Evolutionary conservation across 805 yeast species (phyloP).

Genomic region (Metschnikowia lunata): DNA sequence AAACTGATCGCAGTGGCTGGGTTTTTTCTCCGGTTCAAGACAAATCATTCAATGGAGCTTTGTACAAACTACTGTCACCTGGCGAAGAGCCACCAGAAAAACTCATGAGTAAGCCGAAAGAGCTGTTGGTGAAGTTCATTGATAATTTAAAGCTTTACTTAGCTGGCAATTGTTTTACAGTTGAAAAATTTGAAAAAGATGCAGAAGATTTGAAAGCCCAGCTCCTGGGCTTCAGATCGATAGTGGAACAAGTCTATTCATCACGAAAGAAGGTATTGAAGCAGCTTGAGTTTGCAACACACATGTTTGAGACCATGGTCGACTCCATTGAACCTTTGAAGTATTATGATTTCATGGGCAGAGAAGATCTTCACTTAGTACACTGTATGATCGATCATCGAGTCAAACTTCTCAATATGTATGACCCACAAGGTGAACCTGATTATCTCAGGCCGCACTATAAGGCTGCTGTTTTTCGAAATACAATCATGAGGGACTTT

Average conservation of each 20-base stretch:
- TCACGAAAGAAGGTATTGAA: background rate
- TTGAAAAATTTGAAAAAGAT: background rate
- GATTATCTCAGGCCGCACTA: background rate
- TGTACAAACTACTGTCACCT: background rate
- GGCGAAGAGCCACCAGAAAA: background rate
- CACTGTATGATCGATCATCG: background rate
- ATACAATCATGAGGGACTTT: background rate
- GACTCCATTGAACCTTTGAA: constrained; percentile 2
- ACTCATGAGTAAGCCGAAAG: background rate
- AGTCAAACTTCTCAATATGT: background rate
- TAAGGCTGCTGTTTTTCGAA: background rate
- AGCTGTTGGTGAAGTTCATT: background rate
- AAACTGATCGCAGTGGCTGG: too few species aligned
- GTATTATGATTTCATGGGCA: background rate
- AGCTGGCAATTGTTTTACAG: background rate
- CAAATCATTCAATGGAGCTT: too few species aligned
- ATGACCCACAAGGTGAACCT: background rate
- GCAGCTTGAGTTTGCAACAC: background rate
- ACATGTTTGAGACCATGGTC: background rate
- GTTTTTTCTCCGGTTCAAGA: too few species aligned
- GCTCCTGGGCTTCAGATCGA: background rate
- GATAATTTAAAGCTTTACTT: background rate
- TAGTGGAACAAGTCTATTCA: background rate
- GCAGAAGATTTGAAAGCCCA: background rate
- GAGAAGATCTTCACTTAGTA: background rate